Base-by-base conservation (phyloP, 1,284 basidiomycete species). In the Ustilago xerochloae region DNA sequence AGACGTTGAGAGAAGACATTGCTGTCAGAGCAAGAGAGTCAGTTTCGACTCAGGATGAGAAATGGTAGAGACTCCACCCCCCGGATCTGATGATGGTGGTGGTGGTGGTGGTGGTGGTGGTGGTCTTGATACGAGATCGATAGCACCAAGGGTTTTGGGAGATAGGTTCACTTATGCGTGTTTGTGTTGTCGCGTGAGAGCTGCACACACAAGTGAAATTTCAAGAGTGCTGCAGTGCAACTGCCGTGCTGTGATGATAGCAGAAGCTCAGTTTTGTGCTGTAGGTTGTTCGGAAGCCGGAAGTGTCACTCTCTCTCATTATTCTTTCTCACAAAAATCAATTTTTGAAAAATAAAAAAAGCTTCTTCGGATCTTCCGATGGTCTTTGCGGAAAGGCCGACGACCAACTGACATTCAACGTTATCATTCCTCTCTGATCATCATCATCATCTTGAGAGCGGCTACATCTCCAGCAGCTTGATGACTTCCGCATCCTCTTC, bases 1-100 rank as follows among this genome's bases (percentile, higher is more conserved):
- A 33, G 24, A 84, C 52, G 15, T 63, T 70, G 49, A 75, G 39
- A 1, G 63, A 63, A 7, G 72, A 41, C 72, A 75, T 75, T 49
- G 3, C 26, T 33, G 35, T 10, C n/a, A 18, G 29, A 28, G 41
- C 26, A n/a, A n/a, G n/a, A 16, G 45, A 45, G 47, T 49, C 49
- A 26, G 18, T 18, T 8, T n/a, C 24, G 26, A 28, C 26, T 28
- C 30, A n/a, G 7, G 41, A 7, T 47, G 41, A 35, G 26, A 15
- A n/a, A 18, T n/a, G 29, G 41, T 12, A 38, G 18, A 2, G 35
- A 16, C n/a, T n/a, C n/a, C n/a, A n/a, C 35, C 15, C 16, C 3
- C 6, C 12, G 16, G 22, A 3, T 13, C 26, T 39, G 46, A 39
- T 49, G 33, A 26, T 47, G 15, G 20, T 28, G n/a, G 16, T 20